These are phyloP conservation scores for Pezicula rhizophila DNA, from an alignment of 2,329 filamentous ascomycete species.

Conservation along the genomic window DNA sequence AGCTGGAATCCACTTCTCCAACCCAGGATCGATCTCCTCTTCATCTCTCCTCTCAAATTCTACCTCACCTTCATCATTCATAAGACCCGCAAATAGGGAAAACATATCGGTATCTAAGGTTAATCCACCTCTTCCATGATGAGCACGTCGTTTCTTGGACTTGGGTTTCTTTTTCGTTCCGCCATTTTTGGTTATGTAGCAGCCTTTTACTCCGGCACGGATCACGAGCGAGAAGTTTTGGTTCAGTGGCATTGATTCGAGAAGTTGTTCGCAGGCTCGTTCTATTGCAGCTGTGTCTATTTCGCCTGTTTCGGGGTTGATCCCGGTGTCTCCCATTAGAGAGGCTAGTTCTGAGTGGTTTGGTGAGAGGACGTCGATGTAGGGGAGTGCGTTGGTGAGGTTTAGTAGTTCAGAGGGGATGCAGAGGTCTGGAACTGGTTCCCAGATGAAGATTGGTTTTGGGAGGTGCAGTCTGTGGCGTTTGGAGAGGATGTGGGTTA, in stretches of 20 bases:
- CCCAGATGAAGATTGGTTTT: constrained; percentile 81
- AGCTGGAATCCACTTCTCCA: constrained; percentile 72
- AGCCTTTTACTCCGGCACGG: constrained; percentile 66
- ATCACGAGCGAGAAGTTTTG: constrained; percentile 62
- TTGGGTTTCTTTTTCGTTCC: constrained; percentile 13
- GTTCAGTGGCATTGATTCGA: constrained; percentile 55
- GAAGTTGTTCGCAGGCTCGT: constrained; percentile 54
- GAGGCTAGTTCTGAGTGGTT: constrained; percentile 86
- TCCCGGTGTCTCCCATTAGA: constrained; percentile 63
- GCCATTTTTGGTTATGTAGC: constrained; percentile 47
- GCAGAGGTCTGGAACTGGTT: constrained; percentile 87
- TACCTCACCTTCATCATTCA: constrained; percentile 45
- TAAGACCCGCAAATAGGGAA: constrained; percentile 52
- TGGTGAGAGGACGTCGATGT: constrained; percentile 63
- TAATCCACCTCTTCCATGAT: constrained; percentile 42
- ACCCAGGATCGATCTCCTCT: constrained; percentile 42
- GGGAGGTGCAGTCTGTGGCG: constrained; percentile 36
- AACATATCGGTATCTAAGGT: constrained; percentile 58
- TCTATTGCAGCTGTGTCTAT: constrained; percentile 49
- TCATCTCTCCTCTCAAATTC: constrained; percentile 42
- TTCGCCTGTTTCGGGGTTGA: constrained; percentile 28
- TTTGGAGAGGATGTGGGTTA: constrained; percentile 61
- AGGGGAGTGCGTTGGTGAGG: constrained; percentile 55
- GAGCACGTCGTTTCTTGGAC: constrained; percentile 15
- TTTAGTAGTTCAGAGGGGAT: constrained; percentile 61